Evolutionary conservation across 108 stramenopile genomes (phyloP).

Genomic region (Pseudonitzschia pungens): DNA sequence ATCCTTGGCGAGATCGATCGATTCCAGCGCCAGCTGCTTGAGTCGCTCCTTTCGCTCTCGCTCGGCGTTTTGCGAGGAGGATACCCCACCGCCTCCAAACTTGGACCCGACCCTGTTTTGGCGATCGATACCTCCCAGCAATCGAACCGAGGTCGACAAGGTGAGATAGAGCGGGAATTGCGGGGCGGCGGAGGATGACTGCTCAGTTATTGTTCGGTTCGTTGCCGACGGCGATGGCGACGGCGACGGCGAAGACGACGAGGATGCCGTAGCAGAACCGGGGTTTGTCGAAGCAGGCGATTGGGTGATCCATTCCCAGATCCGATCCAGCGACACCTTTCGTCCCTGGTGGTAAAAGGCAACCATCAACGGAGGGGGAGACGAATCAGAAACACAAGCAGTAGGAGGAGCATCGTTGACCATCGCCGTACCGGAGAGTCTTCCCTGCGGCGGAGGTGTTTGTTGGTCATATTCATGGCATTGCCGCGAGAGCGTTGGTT

Average conservation of each 20-base stretch:
- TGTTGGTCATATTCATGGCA: background rate
- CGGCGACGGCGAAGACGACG: background rate
- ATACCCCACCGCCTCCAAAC: conserved; percentile 97
- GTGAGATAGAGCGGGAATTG: conserved; percentile 15
- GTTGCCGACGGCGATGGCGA: background rate
- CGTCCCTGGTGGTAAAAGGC: conserved; percentile 24
- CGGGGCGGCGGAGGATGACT: background rate
- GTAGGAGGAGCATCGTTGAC: background rate
- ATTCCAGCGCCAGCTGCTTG: conserved; percentile 95
- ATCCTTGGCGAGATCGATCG: conserved; percentile 98
- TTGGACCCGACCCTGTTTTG: conserved; percentile 98
- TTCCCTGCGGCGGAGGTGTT: no score
- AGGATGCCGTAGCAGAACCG: background rate
- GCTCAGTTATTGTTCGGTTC: background rate
- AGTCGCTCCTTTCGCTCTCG: conserved; percentile 97
- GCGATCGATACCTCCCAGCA: conserved; percentile 79
- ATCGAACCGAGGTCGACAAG: conserved; percentile 18
- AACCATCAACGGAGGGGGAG: conserved; percentile 11
- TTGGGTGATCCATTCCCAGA: conserved; percentile 19
- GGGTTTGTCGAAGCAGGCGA: background rate
- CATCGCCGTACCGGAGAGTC: no score
- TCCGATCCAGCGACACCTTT: conserved; percentile 11
- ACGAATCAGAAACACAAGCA: no score
- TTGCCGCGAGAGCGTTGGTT: background rate
- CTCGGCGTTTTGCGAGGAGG: conserved; percentile 84